Percentiles rank a stretch among this genome's conserved stretches.
phyloP scores from a whole-genome alignment of 441 rosid genomes.

The Gossypium aridum region DNA sequence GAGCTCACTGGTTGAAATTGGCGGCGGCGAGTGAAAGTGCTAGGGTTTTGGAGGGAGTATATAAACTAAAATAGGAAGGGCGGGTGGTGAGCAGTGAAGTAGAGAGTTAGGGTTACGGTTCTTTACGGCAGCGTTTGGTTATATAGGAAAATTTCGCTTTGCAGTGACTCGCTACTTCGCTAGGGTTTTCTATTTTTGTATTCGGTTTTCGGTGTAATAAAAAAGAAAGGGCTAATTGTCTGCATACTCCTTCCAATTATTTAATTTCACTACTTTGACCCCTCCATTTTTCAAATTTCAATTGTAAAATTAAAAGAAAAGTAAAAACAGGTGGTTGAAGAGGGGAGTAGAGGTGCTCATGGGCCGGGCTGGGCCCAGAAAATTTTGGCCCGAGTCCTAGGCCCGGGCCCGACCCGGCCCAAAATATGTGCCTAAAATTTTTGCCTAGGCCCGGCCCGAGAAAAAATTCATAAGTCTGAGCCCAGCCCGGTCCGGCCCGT shows the following conservation, averaged over 20 bases:
- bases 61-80: not conserved
- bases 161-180: not conserved
- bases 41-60: not conserved
- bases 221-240: not conserved
- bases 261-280: not conserved
- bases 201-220: not conserved
- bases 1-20: not conserved
- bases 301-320: not conserved
- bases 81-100: not conserved
- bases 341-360: no score
- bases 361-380: no score
- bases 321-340: no score
- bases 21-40: not conserved
- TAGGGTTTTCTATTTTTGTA: not conserved
- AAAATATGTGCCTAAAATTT: no score
- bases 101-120: constrained; percentile 7
- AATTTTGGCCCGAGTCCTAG: no score
- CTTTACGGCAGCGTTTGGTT: constrained; percentile 5
- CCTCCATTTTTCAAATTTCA: not conserved
- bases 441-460: no score
- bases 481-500: no score
- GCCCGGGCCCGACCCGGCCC: no score
- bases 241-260: not conserved
- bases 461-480: no score
- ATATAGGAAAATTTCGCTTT: not conserved